Base-by-base conservation (phyloP, 2,329 filamentous ascomycete genomes). In the Tetracladium maxilliforme region DNA sequence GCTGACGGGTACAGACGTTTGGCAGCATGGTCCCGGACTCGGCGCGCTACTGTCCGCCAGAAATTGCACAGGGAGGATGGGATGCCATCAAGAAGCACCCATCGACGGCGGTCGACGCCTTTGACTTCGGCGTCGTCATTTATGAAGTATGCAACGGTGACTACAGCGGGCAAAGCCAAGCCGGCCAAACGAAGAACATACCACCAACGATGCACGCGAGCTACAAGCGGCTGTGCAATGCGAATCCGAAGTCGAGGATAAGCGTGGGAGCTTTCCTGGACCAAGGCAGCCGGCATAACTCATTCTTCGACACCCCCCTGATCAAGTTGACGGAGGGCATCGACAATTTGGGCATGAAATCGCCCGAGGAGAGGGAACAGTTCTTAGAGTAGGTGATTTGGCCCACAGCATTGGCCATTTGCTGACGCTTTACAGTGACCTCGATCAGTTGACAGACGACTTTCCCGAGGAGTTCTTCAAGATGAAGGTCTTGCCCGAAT, bases 401-500 rank as follows among this genome's bases (percentile, higher is more conserved):
- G 5, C 9, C 10, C 8, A 9, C 10, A 8, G 8, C 21, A 17
- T 15, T 25, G 6, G 7, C 7, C 7, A 14, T 6, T 6, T 26
- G n/a, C n/a, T n/a, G 17, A 29, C 17, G 21, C n/a, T 10, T 10
- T 31, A 38, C 33, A 65, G 60, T 36, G 82, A 92, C 41, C 66
- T 98, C 6, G 83, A 92, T 36, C 65, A 79, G 31, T 64, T 94
- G 5, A 78, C 83, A 0, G 83, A 94, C 37, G 86, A 98, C 48
- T 94, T 95, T 33, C 90, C 90, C 0, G 87, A 94, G 44, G 90
- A 95, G 31, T 98, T 93, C 49, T 93, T 95, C 61, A 92, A 92
- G 46, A 80, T 92, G 65, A 98, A 95, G 44, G 73, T 98, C 4
- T 61, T 98, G 7, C 90, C 90, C 0, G 90, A 98, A 45, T 58